Evolutionary conservation across 768 basidiomycete species (phyloP).

Genomic region (Leccinum fibrillosum): DNA sequence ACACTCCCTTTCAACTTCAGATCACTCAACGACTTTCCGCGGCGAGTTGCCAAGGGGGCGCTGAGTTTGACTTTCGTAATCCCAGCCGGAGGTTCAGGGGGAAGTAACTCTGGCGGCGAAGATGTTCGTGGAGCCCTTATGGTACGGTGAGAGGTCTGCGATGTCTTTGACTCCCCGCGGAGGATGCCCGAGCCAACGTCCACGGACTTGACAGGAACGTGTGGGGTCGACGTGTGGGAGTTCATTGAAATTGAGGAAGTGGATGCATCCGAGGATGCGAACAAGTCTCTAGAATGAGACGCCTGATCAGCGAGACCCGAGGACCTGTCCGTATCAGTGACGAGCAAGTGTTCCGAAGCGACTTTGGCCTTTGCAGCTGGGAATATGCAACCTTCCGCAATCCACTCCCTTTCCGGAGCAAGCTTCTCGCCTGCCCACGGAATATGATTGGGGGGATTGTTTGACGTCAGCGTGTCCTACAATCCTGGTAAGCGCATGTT

Average conservation of each 20-base stretch:
- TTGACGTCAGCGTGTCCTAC: constrained; percentile 19
- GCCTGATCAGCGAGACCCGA: neutral
- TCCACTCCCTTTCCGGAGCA: constrained; percentile 23
- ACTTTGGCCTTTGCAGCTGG: constrained; percentile 14
- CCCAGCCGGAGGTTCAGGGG: neutral
- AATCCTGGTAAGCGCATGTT: constrained; percentile 6
- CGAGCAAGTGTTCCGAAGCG: neutral
- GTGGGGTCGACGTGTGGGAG: constrained; percentile 1
- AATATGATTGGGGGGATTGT: constrained; percentile 26
- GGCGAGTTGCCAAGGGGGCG: constrained; percentile 36
- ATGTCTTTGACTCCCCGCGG: neutral
- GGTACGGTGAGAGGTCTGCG: constrained; percentile 1
- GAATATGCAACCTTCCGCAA: constrained; percentile 30
- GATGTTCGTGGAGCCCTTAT: neutral
- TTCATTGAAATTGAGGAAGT: neutral
- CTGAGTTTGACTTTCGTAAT: constrained; percentile 4
- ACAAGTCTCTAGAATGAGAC: constrained; percentile 1
- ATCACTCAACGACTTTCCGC: constrained; percentile 34
- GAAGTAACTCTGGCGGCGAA: neutral
- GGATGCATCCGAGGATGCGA: constrained; percentile 3
- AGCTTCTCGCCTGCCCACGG: constrained; percentile 29
- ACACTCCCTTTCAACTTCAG: constrained; percentile 23
- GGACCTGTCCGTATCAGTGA: neutral
- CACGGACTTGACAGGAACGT: constrained; percentile 7
- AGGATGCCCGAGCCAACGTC: neutral